phyloP scores from a whole-genome alignment of 345 rosid genomes.

The Eucalyptus victrix region DNA sequence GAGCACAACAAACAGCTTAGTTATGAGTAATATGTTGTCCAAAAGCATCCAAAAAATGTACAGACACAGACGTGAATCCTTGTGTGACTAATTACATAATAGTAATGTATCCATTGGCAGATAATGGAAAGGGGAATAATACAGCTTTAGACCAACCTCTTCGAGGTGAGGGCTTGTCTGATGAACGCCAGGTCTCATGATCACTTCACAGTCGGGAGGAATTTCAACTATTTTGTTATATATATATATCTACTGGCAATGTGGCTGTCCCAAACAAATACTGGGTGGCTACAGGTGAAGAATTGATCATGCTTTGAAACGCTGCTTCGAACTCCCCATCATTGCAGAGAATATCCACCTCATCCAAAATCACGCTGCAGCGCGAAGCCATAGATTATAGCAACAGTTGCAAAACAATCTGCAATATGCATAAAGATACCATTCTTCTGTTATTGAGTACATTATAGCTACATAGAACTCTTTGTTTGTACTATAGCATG shows the following conservation, averaged over 20 bases:
- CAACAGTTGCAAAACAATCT: not conserved
- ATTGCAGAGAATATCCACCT: slow-evolving; percentile 74
- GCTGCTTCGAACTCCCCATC: slow-evolving; percentile 76
- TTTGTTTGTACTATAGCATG: no score
- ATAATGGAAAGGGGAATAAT: not conserved
- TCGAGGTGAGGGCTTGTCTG: slow-evolving; percentile 69
- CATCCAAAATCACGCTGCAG: slow-evolving; percentile 78
- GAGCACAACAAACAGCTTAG: not conserved
- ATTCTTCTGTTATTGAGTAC: no score
- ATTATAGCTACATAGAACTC: no score
- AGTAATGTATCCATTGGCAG: not conserved
- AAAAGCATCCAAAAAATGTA: not conserved
- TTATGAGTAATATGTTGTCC: not conserved
- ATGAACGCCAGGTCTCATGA: slow-evolving; percentile 92
- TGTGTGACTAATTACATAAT: not conserved
- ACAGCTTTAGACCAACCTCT: slow-evolving; percentile 43
- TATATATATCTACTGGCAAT: slow-evolving; percentile 66
- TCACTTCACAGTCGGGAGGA: slow-evolving; percentile 72
- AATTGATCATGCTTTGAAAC: slow-evolving; percentile 44
- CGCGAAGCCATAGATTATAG: not conserved
- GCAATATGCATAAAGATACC: not conserved
- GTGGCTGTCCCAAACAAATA: slow-evolving; percentile 96
- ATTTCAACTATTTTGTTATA: slow-evolving; percentile 76
- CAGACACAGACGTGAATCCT: not conserved
- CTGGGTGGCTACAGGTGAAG: no score